Conservation (phyloP, 2,329 filamentous ascomycete genomes). For the Alternaria rosae region DNA sequence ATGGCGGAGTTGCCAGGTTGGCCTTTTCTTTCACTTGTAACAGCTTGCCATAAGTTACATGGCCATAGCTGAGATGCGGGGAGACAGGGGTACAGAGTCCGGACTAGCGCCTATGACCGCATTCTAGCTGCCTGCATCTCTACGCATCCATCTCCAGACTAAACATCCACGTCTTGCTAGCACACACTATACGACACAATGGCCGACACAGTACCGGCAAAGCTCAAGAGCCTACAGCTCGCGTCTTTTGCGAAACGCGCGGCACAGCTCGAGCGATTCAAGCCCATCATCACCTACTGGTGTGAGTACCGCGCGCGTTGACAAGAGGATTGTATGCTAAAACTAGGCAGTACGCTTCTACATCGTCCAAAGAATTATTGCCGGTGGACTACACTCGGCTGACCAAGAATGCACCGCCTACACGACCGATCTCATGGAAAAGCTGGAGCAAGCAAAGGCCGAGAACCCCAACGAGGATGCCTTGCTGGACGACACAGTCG, state of each 20-base stretch:
- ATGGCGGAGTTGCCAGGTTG: conserved; percentile 24
- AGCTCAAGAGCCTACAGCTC: conserved; percentile 81
- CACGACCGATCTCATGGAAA: conserved; percentile 87
- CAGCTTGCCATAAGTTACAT: conserved; percentile 9
- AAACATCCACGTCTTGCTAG: background rate
- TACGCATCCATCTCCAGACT: background rate
- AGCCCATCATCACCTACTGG: conserved; percentile 94
- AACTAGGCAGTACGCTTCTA: conserved; percentile 56
- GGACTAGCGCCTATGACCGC: conserved; percentile 18
- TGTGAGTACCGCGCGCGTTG: conserved; percentile 65
- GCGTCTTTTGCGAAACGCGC: conserved; percentile 84
- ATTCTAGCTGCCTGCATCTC: conserved; percentile 4
- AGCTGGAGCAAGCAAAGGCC: conserved; percentile 81
- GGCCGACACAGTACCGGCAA: conserved; percentile 74
- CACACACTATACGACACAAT: conserved; percentile 56
- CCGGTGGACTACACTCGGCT: conserved; percentile 76
- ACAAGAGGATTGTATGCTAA: conserved; percentile 22
- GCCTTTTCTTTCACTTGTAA: conserved; percentile 16
- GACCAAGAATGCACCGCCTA: conserved; percentile 82
- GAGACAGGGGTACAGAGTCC: conserved; percentile 9
- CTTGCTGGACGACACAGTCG: conserved; percentile 82
- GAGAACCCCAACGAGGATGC: conserved; percentile 81
- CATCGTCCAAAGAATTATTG: conserved; percentile 90
- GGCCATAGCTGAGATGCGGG: conserved; percentile 18
- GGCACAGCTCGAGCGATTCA: conserved; percentile 79